Evolutionary conservation across 75 land plant species (phyloP), one percentile per base, ranked within the genome.

Genomic region (Isoetes taiwanensis): DNA sequence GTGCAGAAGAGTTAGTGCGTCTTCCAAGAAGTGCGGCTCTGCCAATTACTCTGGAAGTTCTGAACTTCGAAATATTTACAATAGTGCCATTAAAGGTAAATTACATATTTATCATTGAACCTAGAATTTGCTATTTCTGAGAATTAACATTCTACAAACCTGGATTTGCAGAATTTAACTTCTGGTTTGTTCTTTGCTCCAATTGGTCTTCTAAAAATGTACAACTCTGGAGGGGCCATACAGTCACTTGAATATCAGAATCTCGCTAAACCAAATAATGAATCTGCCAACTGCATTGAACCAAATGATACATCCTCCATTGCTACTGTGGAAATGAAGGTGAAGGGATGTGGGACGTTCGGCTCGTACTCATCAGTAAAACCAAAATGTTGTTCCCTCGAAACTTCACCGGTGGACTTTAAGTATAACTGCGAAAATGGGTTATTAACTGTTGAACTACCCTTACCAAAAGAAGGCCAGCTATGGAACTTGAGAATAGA

Each of bases 41-140:
- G 58, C 95, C 95, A 1, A 52, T 91, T n/a, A 78, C 83, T 2
- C 72, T 91, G 34, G 62, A 77, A 25, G 77, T 80, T 41, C 75
- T 91, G 17, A 81, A 91, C 42, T 79, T 64, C 33, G 95, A 91
- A 23, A 62, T 91, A 34, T 79, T 72, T 75, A 84, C 84, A 14
- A 58, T 91, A 5, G 77, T 77, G 10, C 97, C 97, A 2, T 30
- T 91, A 24, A 83, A 77, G 82, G 94, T 85, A 24, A 58, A 74
- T n/a, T n/a, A n/a, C n/a, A n/a, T n/a, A n/a, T n/a, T n/a, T n/a
- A n/a, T n/a, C n/a, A n/a, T n/a, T n/a, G n/a, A n/a, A n/a, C n/a
- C n/a, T n/a, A n/a, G n/a, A 4, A 46, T 46, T 46, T 8, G 12
- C 14, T 37, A 37, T 9, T 37, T 37, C 39, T 37, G 14, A 9